Conservation (phyloP, 202 grass and related monocot species). For the Thinopyrum obtusiflorum region DNA sequence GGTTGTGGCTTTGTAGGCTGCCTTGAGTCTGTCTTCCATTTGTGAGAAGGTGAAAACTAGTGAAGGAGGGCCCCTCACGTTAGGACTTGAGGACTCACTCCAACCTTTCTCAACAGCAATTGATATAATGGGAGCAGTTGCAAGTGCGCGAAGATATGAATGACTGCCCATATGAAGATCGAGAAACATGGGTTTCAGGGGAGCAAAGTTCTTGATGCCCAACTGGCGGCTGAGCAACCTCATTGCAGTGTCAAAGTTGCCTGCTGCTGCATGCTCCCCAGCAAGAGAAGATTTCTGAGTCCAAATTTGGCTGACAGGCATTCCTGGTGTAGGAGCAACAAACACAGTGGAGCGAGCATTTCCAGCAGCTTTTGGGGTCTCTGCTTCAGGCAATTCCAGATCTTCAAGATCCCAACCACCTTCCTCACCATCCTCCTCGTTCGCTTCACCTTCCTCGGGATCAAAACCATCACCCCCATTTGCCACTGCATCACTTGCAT, state of each 20-base stretch:
- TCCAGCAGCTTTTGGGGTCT: slow-evolving; percentile 61
- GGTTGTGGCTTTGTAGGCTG: slow-evolving; percentile 80
- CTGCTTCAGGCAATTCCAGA: slow-evolving; percentile 79
- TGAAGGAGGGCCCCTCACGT: slow-evolving; percentile 81
- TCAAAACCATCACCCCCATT: slow-evolving; percentile 65
- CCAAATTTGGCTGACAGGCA: slow-evolving; percentile 96
- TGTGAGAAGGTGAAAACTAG: slow-evolving; percentile 88
- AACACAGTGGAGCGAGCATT: slow-evolving; percentile 55
- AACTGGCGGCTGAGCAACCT: slow-evolving; percentile 84
- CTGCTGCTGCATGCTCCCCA: slow-evolving; percentile 87
- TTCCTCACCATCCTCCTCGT: slow-evolving; percentile 68
- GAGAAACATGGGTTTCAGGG: slow-evolving; percentile 75
- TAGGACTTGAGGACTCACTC: slow-evolving; percentile 83
- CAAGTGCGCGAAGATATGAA: slow-evolving; percentile 63
- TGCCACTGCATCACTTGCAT: slow-evolving; percentile 61
- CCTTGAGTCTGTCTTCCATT: slow-evolving; percentile 93
- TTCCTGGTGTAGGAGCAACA: slow-evolving; percentile 74
- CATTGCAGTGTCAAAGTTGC: slow-evolving; percentile 96
- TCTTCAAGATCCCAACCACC: slow-evolving; percentile 98
- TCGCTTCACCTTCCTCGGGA: slow-evolving; percentile 56
- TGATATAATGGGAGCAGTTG: slow-evolving; percentile 58
- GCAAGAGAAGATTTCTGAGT: slow-evolving; percentile 94
- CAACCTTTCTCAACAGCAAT: slow-evolving; percentile 95
- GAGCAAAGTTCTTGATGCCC: slow-evolving; percentile 89
- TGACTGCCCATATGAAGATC: slow-evolving; percentile 83